Conservation (phyloP, 1,284 basidiomycete genomes). For the Heimioporus punctisporus region DNA sequence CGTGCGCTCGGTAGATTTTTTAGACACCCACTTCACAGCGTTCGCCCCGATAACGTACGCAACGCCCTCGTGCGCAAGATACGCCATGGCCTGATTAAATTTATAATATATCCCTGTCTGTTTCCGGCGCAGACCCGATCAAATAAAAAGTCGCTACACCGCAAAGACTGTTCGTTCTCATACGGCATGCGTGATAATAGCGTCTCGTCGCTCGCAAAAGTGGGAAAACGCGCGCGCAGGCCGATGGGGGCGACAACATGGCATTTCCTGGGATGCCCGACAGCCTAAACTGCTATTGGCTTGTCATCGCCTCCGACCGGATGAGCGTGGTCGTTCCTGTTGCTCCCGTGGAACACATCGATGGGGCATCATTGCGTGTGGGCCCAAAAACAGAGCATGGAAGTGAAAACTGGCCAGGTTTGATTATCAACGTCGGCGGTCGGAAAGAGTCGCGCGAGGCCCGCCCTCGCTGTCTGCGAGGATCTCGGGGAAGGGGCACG, state of each 20-base stretch:
- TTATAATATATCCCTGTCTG: neutral
- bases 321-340: neutral
- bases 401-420: too few relatives aligned
- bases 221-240: neutral
- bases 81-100: neutral
- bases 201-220: conserved; percentile 2
- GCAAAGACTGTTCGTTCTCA: neutral
- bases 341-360: neutral
- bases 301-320: too few relatives aligned
- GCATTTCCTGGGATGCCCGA: too few relatives aligned
- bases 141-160: too few relatives aligned
- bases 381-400: neutral
- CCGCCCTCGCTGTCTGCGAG: too few relatives aligned
- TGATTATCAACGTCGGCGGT: too few relatives aligned
- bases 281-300: too few relatives aligned
- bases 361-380: neutral
- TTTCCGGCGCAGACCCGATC: neutral
- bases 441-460: too few relatives aligned
- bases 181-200: conserved; percentile 2
- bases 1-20: neutral
- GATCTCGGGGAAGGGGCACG: too few relatives aligned
- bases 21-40: neutral
- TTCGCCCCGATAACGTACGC: neutral
- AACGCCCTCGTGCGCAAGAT: too few relatives aligned
- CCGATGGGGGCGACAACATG: neutral